Evolutionary conservation across 2,329 filamentous ascomycete genomes (phyloP).

Genomic region (Verticillium albo-atrum): DNA sequence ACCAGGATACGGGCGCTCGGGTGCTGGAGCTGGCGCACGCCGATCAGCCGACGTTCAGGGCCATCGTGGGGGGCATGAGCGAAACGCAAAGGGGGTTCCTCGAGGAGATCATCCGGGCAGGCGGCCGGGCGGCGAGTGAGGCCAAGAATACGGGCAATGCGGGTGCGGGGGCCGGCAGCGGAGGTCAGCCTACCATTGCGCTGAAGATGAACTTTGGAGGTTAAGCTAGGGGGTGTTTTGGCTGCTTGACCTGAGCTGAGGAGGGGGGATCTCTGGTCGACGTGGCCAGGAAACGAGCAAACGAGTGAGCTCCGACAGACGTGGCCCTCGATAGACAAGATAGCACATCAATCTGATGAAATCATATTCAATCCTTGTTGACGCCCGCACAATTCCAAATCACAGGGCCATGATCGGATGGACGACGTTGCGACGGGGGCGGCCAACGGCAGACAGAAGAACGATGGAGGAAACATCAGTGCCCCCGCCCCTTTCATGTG

Average conservation of each 20-base stretch:
- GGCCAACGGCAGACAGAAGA: neutral
- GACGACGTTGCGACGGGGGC: too few species aligned
- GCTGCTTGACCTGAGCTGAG: too few species aligned
- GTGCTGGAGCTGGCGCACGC: slow-evolving; percentile 76
- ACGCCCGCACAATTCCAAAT: too few species aligned
- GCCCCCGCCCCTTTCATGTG: too few species aligned
- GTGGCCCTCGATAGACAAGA: too few species aligned
- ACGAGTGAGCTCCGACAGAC: too few species aligned
- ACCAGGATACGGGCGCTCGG: slow-evolving; percentile 69
- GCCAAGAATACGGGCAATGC: slow-evolving; percentile 24
- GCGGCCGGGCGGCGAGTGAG: slow-evolving; percentile 39
- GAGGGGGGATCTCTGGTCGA: too few species aligned
- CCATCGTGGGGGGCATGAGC: slow-evolving; percentile 67
- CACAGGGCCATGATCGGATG: too few species aligned
- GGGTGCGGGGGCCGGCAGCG: slow-evolving; percentile 27
- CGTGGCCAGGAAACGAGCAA: neutral
- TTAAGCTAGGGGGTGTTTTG: slow-evolving; percentile 11
- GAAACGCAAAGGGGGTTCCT: slow-evolving; percentile 69
- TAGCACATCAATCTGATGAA: too few species aligned
- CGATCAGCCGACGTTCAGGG: slow-evolving; percentile 70
- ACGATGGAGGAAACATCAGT: too few species aligned
- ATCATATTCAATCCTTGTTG: too few species aligned
- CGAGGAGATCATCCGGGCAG: slow-evolving; percentile 73
- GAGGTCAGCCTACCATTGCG: slow-evolving; percentile 74
- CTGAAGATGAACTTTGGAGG: slow-evolving; percentile 88